Conservation (phyloP, 2,329 filamentous ascomycete species). For the Venturia nashicola region DNA sequence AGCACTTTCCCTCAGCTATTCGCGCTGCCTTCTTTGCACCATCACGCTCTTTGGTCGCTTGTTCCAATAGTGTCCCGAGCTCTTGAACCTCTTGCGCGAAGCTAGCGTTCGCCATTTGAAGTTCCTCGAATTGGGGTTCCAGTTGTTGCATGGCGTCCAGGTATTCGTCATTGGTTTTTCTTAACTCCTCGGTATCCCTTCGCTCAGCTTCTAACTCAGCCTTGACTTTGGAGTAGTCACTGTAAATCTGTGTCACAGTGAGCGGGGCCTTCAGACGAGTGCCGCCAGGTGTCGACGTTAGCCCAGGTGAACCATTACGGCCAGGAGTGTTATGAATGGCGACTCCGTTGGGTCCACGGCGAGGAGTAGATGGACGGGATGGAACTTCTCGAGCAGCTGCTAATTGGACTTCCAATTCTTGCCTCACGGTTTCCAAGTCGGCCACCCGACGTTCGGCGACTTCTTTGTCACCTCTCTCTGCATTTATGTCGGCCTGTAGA, state of each 20-base stretch:
- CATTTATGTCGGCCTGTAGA: slow-evolving; percentile 37
- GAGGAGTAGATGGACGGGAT: slow-evolving; percentile 38
- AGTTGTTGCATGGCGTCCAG: slow-evolving; percentile 74
- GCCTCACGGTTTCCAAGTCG: slow-evolving; percentile 52
- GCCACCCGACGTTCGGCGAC: slow-evolving; percentile 49
- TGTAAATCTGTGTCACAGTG: slow-evolving; percentile 51
- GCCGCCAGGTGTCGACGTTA: slow-evolving; percentile 35
- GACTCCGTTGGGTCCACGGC: slow-evolving; percentile 26
- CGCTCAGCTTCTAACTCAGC: slow-evolving; percentile 61
- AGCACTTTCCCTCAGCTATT: slow-evolving; percentile 64
- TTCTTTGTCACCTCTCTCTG: slow-evolving; percentile 45
- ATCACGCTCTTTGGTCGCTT: slow-evolving; percentile 71
- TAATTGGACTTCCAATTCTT: slow-evolving; percentile 45
- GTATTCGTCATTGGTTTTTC: slow-evolving; percentile 71
- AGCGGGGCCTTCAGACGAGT: slow-evolving; percentile 41
- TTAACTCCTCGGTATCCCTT: slow-evolving; percentile 61
- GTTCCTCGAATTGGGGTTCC: slow-evolving; percentile 76
- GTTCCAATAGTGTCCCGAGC: slow-evolving; percentile 65
- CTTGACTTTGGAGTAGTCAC: slow-evolving; percentile 52
- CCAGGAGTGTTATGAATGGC: slow-evolving; percentile 30
- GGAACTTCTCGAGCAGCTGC: slow-evolving; percentile 26
- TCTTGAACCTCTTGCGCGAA: slow-evolving; percentile 71
- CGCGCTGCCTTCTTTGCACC: slow-evolving; percentile 63
- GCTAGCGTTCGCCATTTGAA: slow-evolving; percentile 68
- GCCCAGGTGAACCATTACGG: slow-evolving; percentile 36